These are phyloP conservation scores for Hypholoma fasciculare DNA, from an alignment of 768 basidiomycete genomes.

Conservation along the genomic window DNA sequence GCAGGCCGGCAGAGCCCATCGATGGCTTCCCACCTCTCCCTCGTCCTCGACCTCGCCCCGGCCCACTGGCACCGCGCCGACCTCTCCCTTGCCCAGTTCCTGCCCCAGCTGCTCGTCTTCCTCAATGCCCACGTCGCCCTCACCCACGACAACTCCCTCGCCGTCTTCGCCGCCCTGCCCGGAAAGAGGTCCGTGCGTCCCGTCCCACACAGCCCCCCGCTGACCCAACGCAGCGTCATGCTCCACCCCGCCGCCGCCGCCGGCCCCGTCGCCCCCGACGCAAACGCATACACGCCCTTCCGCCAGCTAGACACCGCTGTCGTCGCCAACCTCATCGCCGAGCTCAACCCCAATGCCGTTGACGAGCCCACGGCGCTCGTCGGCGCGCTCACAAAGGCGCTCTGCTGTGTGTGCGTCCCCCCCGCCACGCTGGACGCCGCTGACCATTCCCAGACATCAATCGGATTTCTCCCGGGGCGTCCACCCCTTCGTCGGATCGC, in stretches of 20 bases:
- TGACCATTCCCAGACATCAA: constrained; percentile 36
- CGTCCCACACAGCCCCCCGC: constrained; percentile 13
- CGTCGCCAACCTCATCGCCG: constrained; percentile 55
- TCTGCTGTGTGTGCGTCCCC: constrained; percentile 69
- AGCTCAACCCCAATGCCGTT: constrained; percentile 54
- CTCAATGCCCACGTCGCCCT: constrained; percentile 91
- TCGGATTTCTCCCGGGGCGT: constrained; percentile 26
- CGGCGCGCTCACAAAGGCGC: constrained; percentile 85
- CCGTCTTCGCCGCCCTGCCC: constrained; percentile 88
- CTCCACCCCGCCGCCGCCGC: constrained; percentile 72
- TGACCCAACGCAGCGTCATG: constrained; percentile 52
- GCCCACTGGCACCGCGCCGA: constrained; percentile 82
- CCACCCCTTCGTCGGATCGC: constrained; percentile 27
- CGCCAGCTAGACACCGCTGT: constrained; percentile 71
- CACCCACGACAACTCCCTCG: constrained; percentile 89
- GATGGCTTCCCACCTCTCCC: constrained; percentile 63
- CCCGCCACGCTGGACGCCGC: not conserved
- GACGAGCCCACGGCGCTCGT: constrained; percentile 66
- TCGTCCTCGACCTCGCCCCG: constrained; percentile 85
- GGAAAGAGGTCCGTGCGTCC: constrained; percentile 61
- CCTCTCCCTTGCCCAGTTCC: constrained; percentile 68
- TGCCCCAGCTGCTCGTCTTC: constrained; percentile 86
- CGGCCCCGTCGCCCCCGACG: constrained; percentile 45
- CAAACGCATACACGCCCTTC: constrained; percentile 87
- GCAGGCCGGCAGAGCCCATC: constrained; percentile 9